Evolutionary conservation across 177 flowering plant species (phyloP), one percentile per base, ranked within the genome.

Genomic region (Telopea speciosissima): DNA sequence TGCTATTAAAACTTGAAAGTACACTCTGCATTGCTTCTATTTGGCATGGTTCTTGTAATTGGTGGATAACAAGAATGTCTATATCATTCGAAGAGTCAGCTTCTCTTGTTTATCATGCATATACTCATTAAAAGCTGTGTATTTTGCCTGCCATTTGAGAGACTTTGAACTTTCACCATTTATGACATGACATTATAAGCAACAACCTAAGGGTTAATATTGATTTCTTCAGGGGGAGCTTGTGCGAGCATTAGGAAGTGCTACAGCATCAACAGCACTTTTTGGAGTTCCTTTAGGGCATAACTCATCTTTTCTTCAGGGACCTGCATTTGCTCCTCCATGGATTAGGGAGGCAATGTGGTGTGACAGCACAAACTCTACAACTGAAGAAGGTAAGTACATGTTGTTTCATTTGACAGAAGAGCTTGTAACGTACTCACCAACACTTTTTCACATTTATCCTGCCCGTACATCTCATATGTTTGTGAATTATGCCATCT

Each of bases 291-390:
- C 99, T 52, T 68, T 95, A 31, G 99, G 99, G 56, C 97, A 95
- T 67, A 95, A 95, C 70, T 95, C 99, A 33, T 92, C 99, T 25
- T 95, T 92, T 82, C 97, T 95, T 72, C 99, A 95, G 70, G 99
- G 99, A 56, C 97, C 99, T 0, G 99, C 99, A 25, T 95, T 95
- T 85, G 99, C 99, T 62, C 99, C 99, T 70, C 99, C 99, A 21
- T 92, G 94, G 10, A 95, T 95, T 62, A 82, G 99, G 77, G 99
- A 95, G 74, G 97, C 99, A n/a, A 92, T 95, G 45, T 95, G 99
- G 99, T 89, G 93, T 82, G 97, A 90, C 60, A 95, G 99, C 86
- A 95, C 99, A 56, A 92, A 95, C 74, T 77, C 97, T 61, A 75
- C 93, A 40, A 95, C 97, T 31, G 99, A 92, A 90, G 69, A 59